phyloP scores from a whole-genome alignment of 345 rosid genomes.

The Dimocarpus longan region DNA sequence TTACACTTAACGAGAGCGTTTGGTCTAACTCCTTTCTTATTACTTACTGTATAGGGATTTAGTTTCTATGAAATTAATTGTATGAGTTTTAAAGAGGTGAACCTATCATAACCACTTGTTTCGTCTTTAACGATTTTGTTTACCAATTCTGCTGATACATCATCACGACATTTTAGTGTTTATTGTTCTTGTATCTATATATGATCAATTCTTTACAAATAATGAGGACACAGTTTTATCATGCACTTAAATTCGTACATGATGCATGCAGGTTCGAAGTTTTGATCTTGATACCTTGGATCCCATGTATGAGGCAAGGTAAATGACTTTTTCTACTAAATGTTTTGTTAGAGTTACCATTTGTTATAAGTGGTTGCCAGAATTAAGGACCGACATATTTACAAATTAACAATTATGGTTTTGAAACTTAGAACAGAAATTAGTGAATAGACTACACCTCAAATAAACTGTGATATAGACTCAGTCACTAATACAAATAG shows the following conservation, averaged over 20 bases:
- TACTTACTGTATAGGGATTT: constrained; percentile 1
- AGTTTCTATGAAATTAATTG: neutral
- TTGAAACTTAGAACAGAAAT: neutral
- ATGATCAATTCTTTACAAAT: neutral
- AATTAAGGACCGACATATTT: neutral
- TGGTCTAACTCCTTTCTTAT: neutral
- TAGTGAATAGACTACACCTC: neutral
- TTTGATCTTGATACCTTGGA: constrained; percentile 67
- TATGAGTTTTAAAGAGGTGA: constrained; percentile 1
- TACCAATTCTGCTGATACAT: neutral
- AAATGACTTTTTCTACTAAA: constrained; percentile 3
- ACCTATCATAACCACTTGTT: neutral
- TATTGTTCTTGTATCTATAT: neutral
- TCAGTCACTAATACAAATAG: neutral
- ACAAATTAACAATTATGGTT: no score
- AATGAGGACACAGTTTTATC: neutral
- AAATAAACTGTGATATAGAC: neutral
- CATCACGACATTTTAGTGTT: neutral
- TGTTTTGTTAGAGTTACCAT: neutral
- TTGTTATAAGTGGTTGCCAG: neutral
- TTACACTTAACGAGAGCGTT: neutral
- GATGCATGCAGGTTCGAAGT: constrained; percentile 70
- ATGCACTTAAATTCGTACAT: constrained; percentile 12
- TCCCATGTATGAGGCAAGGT: constrained; percentile 94
- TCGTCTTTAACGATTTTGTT: neutral